Conservation (phyloP, 2,329 filamentous ascomycete genomes). For the Lasiodiplodia hormozganensis region DNA sequence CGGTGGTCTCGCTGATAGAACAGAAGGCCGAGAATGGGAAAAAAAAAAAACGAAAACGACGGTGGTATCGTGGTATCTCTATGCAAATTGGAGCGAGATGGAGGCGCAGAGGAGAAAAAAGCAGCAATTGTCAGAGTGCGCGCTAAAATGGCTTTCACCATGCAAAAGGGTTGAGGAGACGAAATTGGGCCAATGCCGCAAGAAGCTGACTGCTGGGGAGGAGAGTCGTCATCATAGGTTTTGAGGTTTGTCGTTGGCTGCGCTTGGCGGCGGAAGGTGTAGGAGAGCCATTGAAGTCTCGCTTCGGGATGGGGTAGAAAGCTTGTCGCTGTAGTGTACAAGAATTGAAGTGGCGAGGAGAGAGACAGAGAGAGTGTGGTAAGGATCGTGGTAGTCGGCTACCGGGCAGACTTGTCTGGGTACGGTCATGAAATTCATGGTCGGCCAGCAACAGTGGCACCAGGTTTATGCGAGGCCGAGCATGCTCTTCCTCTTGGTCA, state of each 20-base stretch:
- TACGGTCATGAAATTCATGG: not conserved
- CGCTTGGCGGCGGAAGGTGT: not conserved
- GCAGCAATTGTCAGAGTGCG: slow-evolving; percentile 17
- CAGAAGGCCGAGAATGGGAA: no score
- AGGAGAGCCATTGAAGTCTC: slow-evolving; percentile 25
- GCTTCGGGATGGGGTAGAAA: slow-evolving; percentile 16
- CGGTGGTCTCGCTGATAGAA: not conserved
- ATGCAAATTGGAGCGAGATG: slow-evolving; percentile 19
- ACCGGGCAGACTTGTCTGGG: not conserved
- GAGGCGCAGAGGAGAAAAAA: slow-evolving; percentile 13
- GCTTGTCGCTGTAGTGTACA: slow-evolving; percentile 17
- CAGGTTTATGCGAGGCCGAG: slow-evolving; percentile 38
- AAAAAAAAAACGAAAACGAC: slow-evolving; percentile 15
- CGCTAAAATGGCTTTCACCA: slow-evolving; percentile 9
- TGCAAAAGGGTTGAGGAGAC: not conserved
- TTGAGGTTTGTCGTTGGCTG: slow-evolving; percentile 12
- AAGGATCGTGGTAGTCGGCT: slow-evolving; percentile 15
- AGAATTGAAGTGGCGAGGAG: slow-evolving; percentile 7
- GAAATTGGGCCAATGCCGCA: not conserved
- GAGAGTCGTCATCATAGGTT: slow-evolving; percentile 24
- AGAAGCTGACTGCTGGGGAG: slow-evolving; percentile 22
- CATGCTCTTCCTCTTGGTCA: slow-evolving; percentile 47
- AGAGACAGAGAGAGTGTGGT: not conserved
- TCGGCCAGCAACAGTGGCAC: slow-evolving; percentile 1
- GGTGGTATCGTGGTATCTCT: slow-evolving; percentile 27